Evolutionary conservation across 1,139 yeast genomes (phyloP).

Genomic region (Nakaseomyces delphensis): DNA sequence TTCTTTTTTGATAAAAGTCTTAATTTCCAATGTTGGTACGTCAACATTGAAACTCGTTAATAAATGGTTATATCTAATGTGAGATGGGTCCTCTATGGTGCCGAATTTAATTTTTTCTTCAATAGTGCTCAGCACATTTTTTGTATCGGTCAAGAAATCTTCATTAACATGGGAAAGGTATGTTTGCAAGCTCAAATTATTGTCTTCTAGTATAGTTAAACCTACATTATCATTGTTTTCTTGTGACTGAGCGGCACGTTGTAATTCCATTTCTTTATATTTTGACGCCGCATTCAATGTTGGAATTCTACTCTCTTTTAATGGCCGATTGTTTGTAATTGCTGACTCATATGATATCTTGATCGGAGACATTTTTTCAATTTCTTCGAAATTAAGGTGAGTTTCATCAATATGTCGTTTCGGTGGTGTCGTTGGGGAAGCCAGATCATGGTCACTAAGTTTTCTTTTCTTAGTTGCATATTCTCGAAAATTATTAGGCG

Average conservation of each 20-base stretch:
- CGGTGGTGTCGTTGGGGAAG: conserved; percentile 7
- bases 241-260: not conserved
- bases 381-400: conserved; percentile 15
- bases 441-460: conserved; percentile 7
- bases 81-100: not conserved
- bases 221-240: not conserved
- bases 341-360: conserved; percentile 7
- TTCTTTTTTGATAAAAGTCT: conserved; percentile 48
- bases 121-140: not conserved
- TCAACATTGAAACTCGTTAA: conserved; percentile 22
- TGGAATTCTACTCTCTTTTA: conserved; percentile 23
- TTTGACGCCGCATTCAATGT: conserved; percentile 30
- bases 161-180: not conserved
- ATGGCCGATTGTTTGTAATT: not conserved
- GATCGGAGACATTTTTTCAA: conserved; percentile 30
- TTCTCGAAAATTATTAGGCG: conserved; percentile 1
- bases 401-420: not conserved
- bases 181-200: not conserved
- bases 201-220: not conserved
- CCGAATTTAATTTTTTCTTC: not conserved
- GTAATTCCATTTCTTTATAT: conserved; percentile 15
- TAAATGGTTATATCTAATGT: not conserved
- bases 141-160: not conserved
- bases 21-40: conserved; percentile 39
- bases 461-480: conserved; percentile 10